phyloP scores from a whole-genome alignment of 768 basidiomycete genomes.

The Goffeauzyma gilvescens region DNA sequence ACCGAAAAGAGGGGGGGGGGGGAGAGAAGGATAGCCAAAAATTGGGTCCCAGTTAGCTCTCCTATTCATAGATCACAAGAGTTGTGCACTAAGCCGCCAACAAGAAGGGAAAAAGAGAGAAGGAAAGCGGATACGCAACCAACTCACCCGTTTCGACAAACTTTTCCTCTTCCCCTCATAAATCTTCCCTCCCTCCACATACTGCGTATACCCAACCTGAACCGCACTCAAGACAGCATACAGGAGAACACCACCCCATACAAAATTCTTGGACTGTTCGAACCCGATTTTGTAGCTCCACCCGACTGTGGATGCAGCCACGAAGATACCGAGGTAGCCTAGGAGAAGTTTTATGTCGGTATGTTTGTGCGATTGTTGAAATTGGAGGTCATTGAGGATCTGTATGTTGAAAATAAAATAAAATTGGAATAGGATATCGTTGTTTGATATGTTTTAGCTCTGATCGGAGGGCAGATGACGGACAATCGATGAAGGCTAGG shows the following conservation, averaged over 20 bases:
- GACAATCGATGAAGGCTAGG: not conserved
- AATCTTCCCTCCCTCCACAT: slow-evolving; percentile 62
- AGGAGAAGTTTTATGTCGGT: slow-evolving; percentile 9
- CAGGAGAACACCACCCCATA: slow-evolving; percentile 59
- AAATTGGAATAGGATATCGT: not conserved
- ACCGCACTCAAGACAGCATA: slow-evolving; percentile 54
- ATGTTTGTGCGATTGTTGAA: slow-evolving; percentile 7
- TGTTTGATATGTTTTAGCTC: not conserved
- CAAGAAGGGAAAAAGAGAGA: not conserved
- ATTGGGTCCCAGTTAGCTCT: too few relatives aligned
- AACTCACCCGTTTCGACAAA: slow-evolving; percentile 59
- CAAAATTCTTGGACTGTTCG: slow-evolving; percentile 61
- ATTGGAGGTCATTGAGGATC: slow-evolving; percentile 7
- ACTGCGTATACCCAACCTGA: slow-evolving; percentile 67
- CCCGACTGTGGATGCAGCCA: slow-evolving; percentile 4
- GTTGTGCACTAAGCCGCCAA: not conserved
- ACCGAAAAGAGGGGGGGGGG: not conserved
- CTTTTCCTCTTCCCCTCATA: slow-evolving; percentile 81
- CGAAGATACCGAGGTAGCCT: slow-evolving; percentile 7
- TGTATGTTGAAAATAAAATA: not conserved
- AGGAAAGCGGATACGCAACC: not conserved
- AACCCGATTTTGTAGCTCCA: slow-evolving; percentile 42
- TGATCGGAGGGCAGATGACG: not conserved
- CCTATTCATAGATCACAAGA: too few relatives aligned
- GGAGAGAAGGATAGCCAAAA: not conserved